Evolutionary conservation across 1,284 basidiomycete genomes (phyloP).

Genomic region (Volvariella surrecta): DNA sequence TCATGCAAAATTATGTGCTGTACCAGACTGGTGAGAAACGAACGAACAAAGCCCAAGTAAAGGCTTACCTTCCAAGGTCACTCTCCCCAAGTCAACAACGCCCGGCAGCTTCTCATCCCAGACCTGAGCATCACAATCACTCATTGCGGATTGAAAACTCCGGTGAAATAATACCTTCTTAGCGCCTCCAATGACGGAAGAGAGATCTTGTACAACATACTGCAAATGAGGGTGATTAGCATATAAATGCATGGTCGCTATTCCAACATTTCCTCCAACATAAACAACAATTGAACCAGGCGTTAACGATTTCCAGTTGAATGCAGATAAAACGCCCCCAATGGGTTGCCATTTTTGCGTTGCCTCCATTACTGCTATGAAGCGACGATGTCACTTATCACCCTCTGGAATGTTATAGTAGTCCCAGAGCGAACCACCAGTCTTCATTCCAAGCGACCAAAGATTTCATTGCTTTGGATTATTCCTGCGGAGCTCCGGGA

Average conservation of each 20-base stretch:
- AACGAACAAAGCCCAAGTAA: too few species aligned
- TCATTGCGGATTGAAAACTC: too few species aligned
- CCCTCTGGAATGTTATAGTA: constrained; percentile 23
- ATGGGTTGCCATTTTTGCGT: constrained; percentile 17
- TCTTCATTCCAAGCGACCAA: too few species aligned
- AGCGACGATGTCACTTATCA: constrained; percentile 16
- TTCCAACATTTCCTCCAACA: constrained; percentile 33
- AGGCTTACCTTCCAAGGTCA: constrained; percentile 22
- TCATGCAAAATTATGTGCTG: constrained; percentile 21
- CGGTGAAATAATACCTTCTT: too few species aligned
- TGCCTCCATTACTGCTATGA: constrained; percentile 26
- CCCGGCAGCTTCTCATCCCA: too few species aligned
- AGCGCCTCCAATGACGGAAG: constrained; percentile 13
- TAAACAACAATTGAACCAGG: constrained; percentile 27
- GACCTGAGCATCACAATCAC: too few species aligned
- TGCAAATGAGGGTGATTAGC: constrained; percentile 19
- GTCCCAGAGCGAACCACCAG: constrained; percentile 13
- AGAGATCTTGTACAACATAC: constrained; percentile 23
- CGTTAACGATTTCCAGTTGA: constrained; percentile 25
- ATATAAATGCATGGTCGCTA: constrained; percentile 19
- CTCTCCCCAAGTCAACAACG: too few species aligned
- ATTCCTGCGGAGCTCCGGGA: constrained; percentile 13
- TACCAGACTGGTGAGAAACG: too few species aligned
- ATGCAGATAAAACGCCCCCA: constrained; percentile 21
- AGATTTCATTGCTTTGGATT: too few species aligned